Evolutionary conservation across 176 grass and related monocot species (phyloP).

Genomic region (Tillandsia leiboldiana): DNA sequence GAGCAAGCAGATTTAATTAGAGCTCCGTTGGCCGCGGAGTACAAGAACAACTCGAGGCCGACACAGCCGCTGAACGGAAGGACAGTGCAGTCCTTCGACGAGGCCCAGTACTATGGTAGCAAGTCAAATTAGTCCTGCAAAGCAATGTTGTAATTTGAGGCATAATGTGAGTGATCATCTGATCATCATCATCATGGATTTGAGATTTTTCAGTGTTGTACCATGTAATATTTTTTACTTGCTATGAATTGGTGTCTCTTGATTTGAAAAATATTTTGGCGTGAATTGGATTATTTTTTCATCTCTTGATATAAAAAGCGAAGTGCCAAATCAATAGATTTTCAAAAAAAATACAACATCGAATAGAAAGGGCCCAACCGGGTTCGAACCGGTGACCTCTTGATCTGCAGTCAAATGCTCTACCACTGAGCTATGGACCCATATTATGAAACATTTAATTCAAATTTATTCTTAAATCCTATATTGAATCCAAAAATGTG

Average conservation of each 20-base stretch:
- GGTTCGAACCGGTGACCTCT: slow-evolving; percentile 57
- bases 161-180: not conserved
- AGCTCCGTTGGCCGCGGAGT: slow-evolving; percentile 17
- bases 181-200: no score
- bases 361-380: slow-evolving; percentile 29
- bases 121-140: not conserved
- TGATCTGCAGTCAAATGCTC: slow-evolving; percentile 92
- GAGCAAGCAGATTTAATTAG: slow-evolving; percentile 31
- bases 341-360: no score
- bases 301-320: no score
- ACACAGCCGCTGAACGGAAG: slow-evolving; percentile 49
- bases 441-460: no score
- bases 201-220: no score
- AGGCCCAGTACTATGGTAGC: not conserved
- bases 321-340: no score
- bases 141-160: slow-evolving; percentile 13
- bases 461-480: no score
- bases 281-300: no score
- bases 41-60: slow-evolving; percentile 29
- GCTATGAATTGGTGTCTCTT: no score
- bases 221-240: no score
- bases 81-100: slow-evolving; percentile 39
- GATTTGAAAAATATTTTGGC: no score
- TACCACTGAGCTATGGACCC: slow-evolving; percentile 89
- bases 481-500: no score